These are phyloP conservation scores for Xylaria castorea DNA, from an alignment of 495 filamentous ascomycete genomes.

Conservation along the genomic window DNA sequence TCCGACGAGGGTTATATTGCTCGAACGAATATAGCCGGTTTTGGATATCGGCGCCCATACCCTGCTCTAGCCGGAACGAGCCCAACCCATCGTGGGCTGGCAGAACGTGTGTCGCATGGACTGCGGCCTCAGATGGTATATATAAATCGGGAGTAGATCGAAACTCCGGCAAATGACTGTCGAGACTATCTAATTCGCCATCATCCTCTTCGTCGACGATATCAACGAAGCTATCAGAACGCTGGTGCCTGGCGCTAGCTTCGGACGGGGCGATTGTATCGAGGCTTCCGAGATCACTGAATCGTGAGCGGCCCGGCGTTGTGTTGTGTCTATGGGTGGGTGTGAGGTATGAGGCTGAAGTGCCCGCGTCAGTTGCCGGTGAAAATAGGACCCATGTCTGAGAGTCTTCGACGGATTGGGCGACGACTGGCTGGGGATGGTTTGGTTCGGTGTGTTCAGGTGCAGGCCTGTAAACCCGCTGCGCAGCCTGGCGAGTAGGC, in stretches of 20 bases:
- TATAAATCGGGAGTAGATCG: slow-evolving; percentile 66
- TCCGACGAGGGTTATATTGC: slow-evolving; percentile 73
- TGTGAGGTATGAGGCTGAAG: slow-evolving; percentile 70
- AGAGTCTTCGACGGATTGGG: slow-evolving; percentile 64
- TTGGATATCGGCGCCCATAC: slow-evolving; percentile 61
- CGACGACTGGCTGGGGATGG: slow-evolving; percentile 48
- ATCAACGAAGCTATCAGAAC: slow-evolving; percentile 51
- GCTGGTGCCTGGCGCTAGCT: slow-evolving; percentile 47
- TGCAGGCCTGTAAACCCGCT: slow-evolving; percentile 63
- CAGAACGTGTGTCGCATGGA: slow-evolving; percentile 64
- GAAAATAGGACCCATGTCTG: slow-evolving; percentile 98
- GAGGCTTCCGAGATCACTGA: slow-evolving; percentile 87
- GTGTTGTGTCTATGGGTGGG: slow-evolving; percentile 74
- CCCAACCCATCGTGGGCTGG: slow-evolving; percentile 93
- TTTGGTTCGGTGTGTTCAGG: slow-evolving; percentile 54
- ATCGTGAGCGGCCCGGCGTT: slow-evolving; percentile 75
- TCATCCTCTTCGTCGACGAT: slow-evolving; percentile 64
- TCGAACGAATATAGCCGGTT: slow-evolving; percentile 88
- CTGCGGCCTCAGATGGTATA: slow-evolving; percentile 45
- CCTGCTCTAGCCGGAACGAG: slow-evolving; percentile 65
- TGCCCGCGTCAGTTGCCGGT: slow-evolving; percentile 68
- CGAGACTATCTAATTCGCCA: slow-evolving; percentile 86
- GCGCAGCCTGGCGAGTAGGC: slow-evolving; percentile 67
- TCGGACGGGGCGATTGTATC: slow-evolving; percentile 65
- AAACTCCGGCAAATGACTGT: slow-evolving; percentile 88